A percentile compares a stretch with the other conserved stretches of the same genome.
Evolutionary conservation across 2,329 filamentous ascomycete genomes (phyloP).

Genomic region (Teratosphaeriaceae sp.): DNA sequence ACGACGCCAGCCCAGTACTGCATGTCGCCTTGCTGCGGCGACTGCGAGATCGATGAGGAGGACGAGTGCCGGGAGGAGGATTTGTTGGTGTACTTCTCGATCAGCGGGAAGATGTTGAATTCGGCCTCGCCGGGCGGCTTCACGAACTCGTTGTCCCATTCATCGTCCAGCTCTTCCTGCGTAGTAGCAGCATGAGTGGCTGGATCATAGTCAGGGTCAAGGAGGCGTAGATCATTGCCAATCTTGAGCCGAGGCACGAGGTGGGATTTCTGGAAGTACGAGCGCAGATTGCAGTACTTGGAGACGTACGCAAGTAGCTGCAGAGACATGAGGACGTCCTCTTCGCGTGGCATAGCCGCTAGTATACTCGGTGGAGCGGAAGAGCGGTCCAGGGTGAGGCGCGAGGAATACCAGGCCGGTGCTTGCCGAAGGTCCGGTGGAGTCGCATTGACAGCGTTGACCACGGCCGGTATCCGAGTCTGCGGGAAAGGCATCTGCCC

Average conservation of each 20-base stretch:
- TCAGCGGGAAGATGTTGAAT: slow-evolving; percentile 87
- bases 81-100: slow-evolving; percentile 96
- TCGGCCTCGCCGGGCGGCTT: slow-evolving; percentile 22
- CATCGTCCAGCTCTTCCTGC: slow-evolving; percentile 55
- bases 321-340: slow-evolving; percentile 96
- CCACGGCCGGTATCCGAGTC: slow-evolving; percentile 41
- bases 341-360: slow-evolving; percentile 89
- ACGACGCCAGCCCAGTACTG: slow-evolving; percentile 99
- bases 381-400: slow-evolving; percentile 20
- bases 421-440: slow-evolving; percentile 67
- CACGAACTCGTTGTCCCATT: slow-evolving; percentile 86
- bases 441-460: slow-evolving; percentile 61
- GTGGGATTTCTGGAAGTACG: slow-evolving; percentile 93
- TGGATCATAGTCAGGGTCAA: slow-evolving; percentile 61
- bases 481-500: slow-evolving; percentile 23
- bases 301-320: slow-evolving; percentile 96
- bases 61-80: slow-evolving; percentile 59
- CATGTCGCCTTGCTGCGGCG: slow-evolving; percentile 55
- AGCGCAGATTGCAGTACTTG: slow-evolving; percentile 93
- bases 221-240: slow-evolving; percentile 70
- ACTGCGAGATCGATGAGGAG: slow-evolving; percentile 8
- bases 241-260: slow-evolving; percentile 89
- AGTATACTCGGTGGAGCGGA: slow-evolving; percentile 56
- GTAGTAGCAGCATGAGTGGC: slow-evolving; percentile 27
- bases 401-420: slow-evolving; percentile 23